A percentile compares a stretch with the other conserved stretches of the same genome.
phyloP scores from a whole-genome alignment of 2,329 filamentous ascomycete genomes.

The Epichloe aotearoae region DNA sequence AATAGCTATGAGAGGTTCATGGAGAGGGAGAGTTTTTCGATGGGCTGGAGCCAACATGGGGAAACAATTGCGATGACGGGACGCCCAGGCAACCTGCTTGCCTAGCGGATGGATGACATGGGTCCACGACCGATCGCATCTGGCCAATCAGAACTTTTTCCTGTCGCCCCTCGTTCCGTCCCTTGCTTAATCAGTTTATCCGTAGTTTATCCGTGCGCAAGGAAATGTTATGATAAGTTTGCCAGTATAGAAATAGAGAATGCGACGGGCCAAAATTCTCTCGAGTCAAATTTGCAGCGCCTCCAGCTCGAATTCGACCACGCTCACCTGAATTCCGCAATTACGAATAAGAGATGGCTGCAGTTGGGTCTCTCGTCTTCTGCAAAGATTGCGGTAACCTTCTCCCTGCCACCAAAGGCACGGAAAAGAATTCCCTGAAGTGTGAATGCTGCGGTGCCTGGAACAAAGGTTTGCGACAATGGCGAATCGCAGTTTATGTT shows the following conservation, averaged over 20 bases:
- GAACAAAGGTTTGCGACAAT: constrained; percentile 53
- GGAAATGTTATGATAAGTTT: constrained; percentile 1
- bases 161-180: constrained; percentile 8
- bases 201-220: constrained; percentile 20
- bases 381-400: constrained; percentile 89
- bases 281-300: background rate
- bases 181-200: constrained; percentile 18
- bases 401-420: constrained; percentile 66
- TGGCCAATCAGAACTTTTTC: constrained; percentile 12
- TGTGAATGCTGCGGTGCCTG: constrained; percentile 80
- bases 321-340: background rate
- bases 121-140: background rate
- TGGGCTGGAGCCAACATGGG: background rate
- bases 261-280: background rate
- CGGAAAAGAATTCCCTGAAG: constrained; percentile 58
- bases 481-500: background rate
- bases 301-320: background rate
- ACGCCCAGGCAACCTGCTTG: background rate
- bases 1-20: background rate
- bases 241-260: background rate
- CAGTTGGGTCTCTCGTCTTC: constrained; percentile 83
- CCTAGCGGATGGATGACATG: background rate
- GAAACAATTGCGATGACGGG: background rate
- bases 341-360: constrained; percentile 48
- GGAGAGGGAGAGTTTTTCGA: background rate